These are phyloP conservation scores for Amanita rubescens DNA, from an alignment of 768 basidiomycete genomes.

Conservation along the genomic window DNA sequence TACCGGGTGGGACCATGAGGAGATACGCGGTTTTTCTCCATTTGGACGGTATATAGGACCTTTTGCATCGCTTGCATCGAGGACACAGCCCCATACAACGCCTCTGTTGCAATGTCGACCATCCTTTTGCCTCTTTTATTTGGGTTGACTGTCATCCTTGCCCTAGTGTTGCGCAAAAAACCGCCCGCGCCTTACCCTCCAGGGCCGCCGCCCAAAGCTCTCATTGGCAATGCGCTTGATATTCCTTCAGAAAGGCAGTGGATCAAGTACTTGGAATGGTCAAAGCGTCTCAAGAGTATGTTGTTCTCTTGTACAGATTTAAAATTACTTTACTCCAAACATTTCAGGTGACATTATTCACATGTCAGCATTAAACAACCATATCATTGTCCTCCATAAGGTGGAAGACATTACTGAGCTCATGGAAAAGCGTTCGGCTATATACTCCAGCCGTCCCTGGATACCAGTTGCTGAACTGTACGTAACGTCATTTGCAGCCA, in stretches of 20 bases:
- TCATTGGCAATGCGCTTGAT: conserved; percentile 4
- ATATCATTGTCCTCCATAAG: not conserved
- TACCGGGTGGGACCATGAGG: no score
- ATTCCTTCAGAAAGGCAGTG: conserved; percentile 3
- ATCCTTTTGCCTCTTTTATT: no score
- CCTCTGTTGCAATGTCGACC: no score
- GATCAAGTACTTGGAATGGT: not conserved
- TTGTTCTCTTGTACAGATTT: no score
- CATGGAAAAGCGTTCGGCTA: not conserved
- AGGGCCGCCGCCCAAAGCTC: not conserved
- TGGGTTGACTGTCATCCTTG: no score
- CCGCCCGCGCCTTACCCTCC: not conserved
- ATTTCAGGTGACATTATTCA: conserved; percentile 1
- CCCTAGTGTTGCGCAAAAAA: no score
- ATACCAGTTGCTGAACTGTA: not conserved
- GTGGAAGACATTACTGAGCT: not conserved
- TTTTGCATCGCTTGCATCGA: no score
- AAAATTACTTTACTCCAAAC: not conserved
- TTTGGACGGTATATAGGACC: no score
- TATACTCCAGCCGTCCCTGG: not conserved
- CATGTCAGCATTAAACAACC: not conserved
- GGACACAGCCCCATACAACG: no score
- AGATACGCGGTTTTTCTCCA: no score
- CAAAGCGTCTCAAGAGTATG: not conserved
- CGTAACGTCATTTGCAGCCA: not conserved